Percentiles rank a stretch among this genome's conserved stretches.
Evolutionary conservation across 2,329 filamentous ascomycete genomes (phyloP).

Genomic region (Ceratocystiopsis sp.): DNA sequence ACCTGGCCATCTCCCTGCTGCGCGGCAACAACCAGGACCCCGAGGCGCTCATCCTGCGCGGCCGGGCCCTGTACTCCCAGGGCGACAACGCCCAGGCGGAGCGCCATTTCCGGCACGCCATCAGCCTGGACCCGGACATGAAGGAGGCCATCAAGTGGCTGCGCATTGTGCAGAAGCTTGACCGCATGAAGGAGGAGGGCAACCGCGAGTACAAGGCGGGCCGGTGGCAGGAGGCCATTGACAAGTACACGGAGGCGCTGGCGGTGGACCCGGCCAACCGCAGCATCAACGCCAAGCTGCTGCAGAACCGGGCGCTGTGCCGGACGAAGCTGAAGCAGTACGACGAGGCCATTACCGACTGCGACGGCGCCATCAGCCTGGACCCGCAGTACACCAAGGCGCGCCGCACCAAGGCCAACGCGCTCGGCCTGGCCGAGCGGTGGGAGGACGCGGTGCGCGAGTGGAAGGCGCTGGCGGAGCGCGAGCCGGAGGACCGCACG

Average conservation of each 20-base stretch:
- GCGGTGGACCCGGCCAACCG: slow-evolving; percentile 77
- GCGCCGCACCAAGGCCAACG: slow-evolving; percentile 84
- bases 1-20: slow-evolving; percentile 75
- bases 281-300: slow-evolving; percentile 83
- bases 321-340: slow-evolving; percentile 72
- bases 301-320: slow-evolving; percentile 84
- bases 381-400: slow-evolving; percentile 82
- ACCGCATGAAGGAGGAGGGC: slow-evolving; percentile 85
- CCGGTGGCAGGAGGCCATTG: slow-evolving; percentile 61
- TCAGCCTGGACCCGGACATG: slow-evolving; percentile 84
- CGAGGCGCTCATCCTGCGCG: slow-evolving; percentile 79
- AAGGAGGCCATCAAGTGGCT: slow-evolving; percentile 77
- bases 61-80: slow-evolving; percentile 72
- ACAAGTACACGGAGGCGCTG: slow-evolving; percentile 70
- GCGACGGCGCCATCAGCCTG: slow-evolving; percentile 64
- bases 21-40: slow-evolving; percentile 81
- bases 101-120: slow-evolving; percentile 77
- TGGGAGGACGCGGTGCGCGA: slow-evolving; percentile 89
- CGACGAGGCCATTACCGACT: slow-evolving; percentile 67
- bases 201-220: slow-evolving; percentile 80
- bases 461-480: slow-evolving; percentile 71
- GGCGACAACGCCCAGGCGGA: slow-evolving; percentile 93
- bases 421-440: slow-evolving; percentile 63
- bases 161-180: slow-evolving; percentile 76
- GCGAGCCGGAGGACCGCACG: slow-evolving; percentile 63